These are phyloP conservation scores for Picochlorum sp. DNA, from an alignment of 139 green algal species.

Conservation along the genomic window DNA sequence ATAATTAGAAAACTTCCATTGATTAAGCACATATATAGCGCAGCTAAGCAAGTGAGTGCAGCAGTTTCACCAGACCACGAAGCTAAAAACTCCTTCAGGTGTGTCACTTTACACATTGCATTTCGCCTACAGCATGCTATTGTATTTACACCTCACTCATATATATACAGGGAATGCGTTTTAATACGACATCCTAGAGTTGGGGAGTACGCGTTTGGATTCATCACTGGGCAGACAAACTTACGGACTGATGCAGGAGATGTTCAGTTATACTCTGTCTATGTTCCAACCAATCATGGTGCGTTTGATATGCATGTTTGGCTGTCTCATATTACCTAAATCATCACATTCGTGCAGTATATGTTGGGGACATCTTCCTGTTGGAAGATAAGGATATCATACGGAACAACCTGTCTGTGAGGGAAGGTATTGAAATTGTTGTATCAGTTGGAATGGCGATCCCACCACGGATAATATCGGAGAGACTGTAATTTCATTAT, in stretches of 20 bases:
- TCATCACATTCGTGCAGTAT: constrained; percentile 23
- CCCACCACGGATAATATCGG: constrained; percentile 15
- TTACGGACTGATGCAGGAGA: constrained; percentile 43
- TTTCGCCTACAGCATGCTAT: not conserved
- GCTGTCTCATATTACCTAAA: not conserved
- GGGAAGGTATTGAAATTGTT: constrained; percentile 75
- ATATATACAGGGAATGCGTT: constrained; percentile 62
- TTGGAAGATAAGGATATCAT: constrained; percentile 78
- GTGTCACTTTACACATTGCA: not conserved
- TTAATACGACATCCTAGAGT: constrained; percentile 76
- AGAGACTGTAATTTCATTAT: not conserved
- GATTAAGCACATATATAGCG: constrained; percentile 91
- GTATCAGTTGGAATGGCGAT: constrained; percentile 64
- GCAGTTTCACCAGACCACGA: constrained; percentile 68
- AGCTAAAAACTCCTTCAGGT: constrained; percentile 57
- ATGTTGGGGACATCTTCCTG: constrained; percentile 85
- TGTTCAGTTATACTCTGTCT: constrained; percentile 62
- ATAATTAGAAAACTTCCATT: constrained; percentile 86
- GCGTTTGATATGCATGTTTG: constrained; percentile 32
- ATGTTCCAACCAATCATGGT: constrained; percentile 87
- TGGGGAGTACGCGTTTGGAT: constrained; percentile 85
- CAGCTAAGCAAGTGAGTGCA: constrained; percentile 82
- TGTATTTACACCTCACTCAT: constrained; percentile 42
- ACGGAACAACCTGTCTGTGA: constrained; percentile 73
- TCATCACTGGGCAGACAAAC: constrained; percentile 80